Evolutionary conservation across 164 flowering plant species (phyloP), one percentile per base, ranked within the genome.

Genomic region (Taxillus chinensis): DNA sequence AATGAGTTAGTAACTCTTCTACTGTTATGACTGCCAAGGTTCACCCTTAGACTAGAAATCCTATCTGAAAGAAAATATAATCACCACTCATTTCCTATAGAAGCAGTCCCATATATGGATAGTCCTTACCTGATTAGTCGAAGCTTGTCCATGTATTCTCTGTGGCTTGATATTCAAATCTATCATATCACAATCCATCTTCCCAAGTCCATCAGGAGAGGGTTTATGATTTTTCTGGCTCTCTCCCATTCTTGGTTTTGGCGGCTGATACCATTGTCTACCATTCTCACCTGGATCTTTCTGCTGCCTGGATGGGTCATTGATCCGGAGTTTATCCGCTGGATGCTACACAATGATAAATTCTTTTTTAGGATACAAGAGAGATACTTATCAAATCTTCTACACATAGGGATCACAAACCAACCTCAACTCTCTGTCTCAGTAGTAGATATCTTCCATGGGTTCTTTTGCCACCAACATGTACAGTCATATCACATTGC

Each of bases 391-490:
- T 57, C 63, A 42, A 27, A 27, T 27, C 27, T 27, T 8, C 66
- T 2, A 39, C 12, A 45, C 10, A 39, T 8, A 67, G 45, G 39
- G 27, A 12, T 64, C 64, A 67, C 49, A 52, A 57, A 80, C 86
- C 73, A 73, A 89, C 98, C 96, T 87, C 89, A 60, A 84, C 85
- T 78, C 89, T 82, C 78, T 92, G 98, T 79, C 98, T 79, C 61
- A 86, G 73, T 9, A 90, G 67, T 60, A 92, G 96, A 76, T 85
- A 88, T 68, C 98, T 83, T 72, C 81, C 79, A 73, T 92, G 98
- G 15, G 90, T 87, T 78, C 95, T 78, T 86, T 92, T 92, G 67
- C 96, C 96, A 16, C 95, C 98, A 78, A 92, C 96, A 79, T 92
- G 98, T 7, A 92, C 98, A 68, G 77, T 75, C 96, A 85, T 87